These are phyloP conservation scores for Solanum gandarillasii DNA, from an alignment of 257 asterid species.

Conservation along the genomic window DNA sequence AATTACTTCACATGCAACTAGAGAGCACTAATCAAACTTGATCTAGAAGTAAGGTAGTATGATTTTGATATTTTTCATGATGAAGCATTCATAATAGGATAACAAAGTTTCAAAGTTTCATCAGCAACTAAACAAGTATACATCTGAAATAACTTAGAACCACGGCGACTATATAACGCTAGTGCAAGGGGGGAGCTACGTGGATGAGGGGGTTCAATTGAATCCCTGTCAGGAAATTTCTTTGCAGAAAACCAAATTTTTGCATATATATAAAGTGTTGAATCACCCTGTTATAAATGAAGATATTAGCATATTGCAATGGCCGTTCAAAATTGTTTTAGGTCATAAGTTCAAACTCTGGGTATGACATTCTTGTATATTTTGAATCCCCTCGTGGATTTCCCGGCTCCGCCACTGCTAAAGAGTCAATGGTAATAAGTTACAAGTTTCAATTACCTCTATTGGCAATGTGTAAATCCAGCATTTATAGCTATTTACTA, in stretches of 20 bases:
- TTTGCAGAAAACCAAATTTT: neutral
- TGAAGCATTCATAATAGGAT: neutral
- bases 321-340: neutral
- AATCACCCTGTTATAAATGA: neutral
- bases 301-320: neutral
- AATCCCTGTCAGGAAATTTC: neutral
- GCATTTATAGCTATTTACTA: neutral
- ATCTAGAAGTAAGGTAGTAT: neutral
- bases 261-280: neutral
- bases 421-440: neutral
- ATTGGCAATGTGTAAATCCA: neutral
- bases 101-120: neutral
- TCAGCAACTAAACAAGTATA: neutral
- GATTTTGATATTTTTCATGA: neutral
- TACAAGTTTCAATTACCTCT: neutral
- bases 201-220: neutral
- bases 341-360: neutral
- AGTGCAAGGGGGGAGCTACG: neutral
- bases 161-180: neutral
- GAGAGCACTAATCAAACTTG: neutral
- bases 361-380: neutral
- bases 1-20: neutral
- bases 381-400: neutral
- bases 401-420: neutral
- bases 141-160: neutral